Conservation (phyloP, 2,329 filamentous ascomycete species). For the Penicillium concentricum region DNA sequence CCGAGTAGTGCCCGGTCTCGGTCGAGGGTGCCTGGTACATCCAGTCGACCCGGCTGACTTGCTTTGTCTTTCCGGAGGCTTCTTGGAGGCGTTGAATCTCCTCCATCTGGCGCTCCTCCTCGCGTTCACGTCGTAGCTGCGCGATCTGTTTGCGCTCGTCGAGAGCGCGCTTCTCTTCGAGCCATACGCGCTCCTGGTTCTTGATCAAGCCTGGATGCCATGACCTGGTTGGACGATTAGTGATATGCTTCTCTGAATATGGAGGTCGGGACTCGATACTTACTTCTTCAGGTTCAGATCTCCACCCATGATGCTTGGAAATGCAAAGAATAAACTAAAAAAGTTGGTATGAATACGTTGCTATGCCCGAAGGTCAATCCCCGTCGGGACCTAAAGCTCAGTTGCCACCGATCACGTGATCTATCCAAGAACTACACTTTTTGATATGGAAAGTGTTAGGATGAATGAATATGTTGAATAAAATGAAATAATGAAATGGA, state of each 20-base stretch:
- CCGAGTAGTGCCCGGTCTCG: slow-evolving; percentile 67
- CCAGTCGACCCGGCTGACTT: slow-evolving; percentile 86
- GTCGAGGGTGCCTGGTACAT: slow-evolving; percentile 90
- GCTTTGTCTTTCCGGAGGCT: slow-evolving; percentile 77
- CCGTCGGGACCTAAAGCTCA: not conserved
- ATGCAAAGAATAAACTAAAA: not conserved
- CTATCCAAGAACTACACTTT: not conserved
- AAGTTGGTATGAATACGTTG: not conserved
- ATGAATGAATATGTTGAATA: not conserved
- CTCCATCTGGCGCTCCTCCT: slow-evolving; percentile 88
- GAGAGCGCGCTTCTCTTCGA: slow-evolving; percentile 87
- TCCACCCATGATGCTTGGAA: slow-evolving; percentile 70
- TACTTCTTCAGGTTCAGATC: slow-evolving; percentile 92
- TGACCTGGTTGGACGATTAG: slow-evolving; percentile 52
- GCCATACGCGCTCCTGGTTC: slow-evolving; percentile 88
- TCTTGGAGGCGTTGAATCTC: slow-evolving; percentile 89
- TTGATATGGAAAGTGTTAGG: not conserved
- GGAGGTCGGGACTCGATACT: not conserved
- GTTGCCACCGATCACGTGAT: slow-evolving; percentile 6
- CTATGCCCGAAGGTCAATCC: not conserved
- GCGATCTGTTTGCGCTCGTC: slow-evolving; percentile 94
- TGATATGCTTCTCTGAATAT: not conserved
- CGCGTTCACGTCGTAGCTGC: slow-evolving; percentile 86
- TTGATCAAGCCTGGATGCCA: slow-evolving; percentile 89
- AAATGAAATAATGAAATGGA: not conserved